Base-by-base conservation (phyloP, 2,329 filamentous ascomycete genomes). In the Phaeosphaeriaceae sp. region DNA sequence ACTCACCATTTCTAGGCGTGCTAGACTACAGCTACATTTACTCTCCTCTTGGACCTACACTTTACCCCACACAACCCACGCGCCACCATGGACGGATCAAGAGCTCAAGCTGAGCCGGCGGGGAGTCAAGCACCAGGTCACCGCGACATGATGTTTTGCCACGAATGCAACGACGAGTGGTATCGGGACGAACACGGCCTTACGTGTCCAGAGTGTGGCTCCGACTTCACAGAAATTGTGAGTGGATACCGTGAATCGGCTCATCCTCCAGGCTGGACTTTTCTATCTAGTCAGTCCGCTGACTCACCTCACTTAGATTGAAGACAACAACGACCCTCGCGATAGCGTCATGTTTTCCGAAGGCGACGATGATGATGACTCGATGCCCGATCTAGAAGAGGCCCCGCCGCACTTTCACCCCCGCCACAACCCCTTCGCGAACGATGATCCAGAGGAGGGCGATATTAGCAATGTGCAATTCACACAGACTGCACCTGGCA, bases 181-280 rank as follows among this genome's bases (percentile, higher is more conserved):
- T 91, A 90, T 71, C 83, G 87, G 58, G 86, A 91, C 58, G 85
- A 90, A 62, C 83, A 85, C 64, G 88, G 85, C 24, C 79, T 96
- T 61, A 81, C 80, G 17, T 99, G 95, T 73, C 92, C 93, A 17
- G 77, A 81, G n/a, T 99, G 95, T 74, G 75, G 84, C 3, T 88
- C 88, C 40, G 92, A 96, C 20, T 89, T 92, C 65, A 92, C 88
- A 17, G 93, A 99, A 80, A 92, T 98, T 68, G 93, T 96, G 82
- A 72, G 89, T 83, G 55, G 48, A 57, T 40, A 49, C 54, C 41
- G 57, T 60, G 48, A 31, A 15, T 48, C 55, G 57, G 54, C 58
- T 56, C 48, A 36, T 27, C 31, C 20, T n/a, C 10, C 3, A 10
- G 33, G 47, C 9, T 24, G 20, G 31, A 36, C 31, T 15, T 36